These are phyloP conservation scores for Penicillium sp. DNA, from an alignment of 2,329 filamentous ascomycete species.

Conservation along the genomic window DNA sequence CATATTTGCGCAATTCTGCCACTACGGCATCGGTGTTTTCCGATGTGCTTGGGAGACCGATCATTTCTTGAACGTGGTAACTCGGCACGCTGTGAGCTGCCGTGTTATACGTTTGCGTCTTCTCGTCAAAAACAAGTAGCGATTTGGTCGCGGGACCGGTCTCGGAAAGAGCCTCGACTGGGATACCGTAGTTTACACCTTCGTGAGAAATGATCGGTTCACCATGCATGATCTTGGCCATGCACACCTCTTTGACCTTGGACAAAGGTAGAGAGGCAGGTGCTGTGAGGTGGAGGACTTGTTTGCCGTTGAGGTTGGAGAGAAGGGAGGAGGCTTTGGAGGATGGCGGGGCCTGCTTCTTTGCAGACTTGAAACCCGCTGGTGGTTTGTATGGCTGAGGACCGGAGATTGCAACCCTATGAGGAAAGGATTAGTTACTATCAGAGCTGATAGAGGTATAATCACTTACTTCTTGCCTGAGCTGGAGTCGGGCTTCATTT, in stretches of 20 bases:
- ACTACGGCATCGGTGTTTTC: slow-evolving; percentile 20
- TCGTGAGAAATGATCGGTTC: slow-evolving; percentile 36
- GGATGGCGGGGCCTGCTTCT: slow-evolving; percentile 27
- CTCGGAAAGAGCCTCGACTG: slow-evolving; percentile 26
- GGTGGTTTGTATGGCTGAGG: slow-evolving; percentile 37
- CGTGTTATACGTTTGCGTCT: slow-evolving; percentile 28
- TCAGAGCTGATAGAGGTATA: no score
- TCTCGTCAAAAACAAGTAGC: slow-evolving; percentile 32
- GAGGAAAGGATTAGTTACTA: slow-evolving; percentile 1
- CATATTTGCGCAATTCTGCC: slow-evolving; percentile 21
- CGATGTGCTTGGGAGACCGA: slow-evolving; percentile 25
- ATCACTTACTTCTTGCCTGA: slow-evolving; percentile 15
- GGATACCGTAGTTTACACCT: slow-evolving; percentile 37
- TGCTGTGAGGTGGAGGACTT: slow-evolving; percentile 43
- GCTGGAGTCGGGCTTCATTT: slow-evolving; percentile 15
- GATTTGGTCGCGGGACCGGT: slow-evolving; percentile 24
- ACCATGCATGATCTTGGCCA: slow-evolving; percentile 35
- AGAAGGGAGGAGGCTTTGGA: slow-evolving; percentile 29
- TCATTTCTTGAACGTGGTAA: slow-evolving; percentile 32
- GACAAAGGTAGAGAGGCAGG: slow-evolving; percentile 39
- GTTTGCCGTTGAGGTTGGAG: slow-evolving; percentile 37
- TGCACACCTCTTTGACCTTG: slow-evolving; percentile 39
- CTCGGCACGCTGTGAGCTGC: slow-evolving; percentile 24
- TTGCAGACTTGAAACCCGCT: slow-evolving; percentile 35
- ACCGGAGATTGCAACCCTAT: slow-evolving; percentile 19